A percentile compares a stretch with the other conserved stretches of the same genome.
phyloP scores from a whole-genome alignment of 305 asterid species.

The Stenogyne calaminthoides region DNA sequence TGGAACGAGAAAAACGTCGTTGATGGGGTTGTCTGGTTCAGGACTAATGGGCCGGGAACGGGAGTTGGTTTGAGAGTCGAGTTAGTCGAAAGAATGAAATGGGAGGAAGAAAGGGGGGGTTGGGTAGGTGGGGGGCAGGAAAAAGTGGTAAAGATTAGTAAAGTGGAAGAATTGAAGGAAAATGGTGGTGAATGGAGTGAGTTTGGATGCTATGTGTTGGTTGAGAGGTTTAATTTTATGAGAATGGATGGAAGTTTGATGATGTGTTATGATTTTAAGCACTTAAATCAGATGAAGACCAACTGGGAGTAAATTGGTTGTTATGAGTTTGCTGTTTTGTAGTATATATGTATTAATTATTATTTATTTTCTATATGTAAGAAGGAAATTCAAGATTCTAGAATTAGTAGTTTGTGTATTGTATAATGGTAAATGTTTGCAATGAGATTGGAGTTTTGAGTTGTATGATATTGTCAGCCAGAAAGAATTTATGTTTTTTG shows the following conservation, averaged over 20 bases:
- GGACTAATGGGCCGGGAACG: background rate
- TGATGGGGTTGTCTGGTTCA: conserved; percentile 53
- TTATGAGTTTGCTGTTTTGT: background rate
- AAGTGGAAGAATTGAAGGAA: conserved; percentile 37
- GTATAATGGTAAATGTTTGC: too few species aligned
- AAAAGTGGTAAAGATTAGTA: conserved; percentile 35
- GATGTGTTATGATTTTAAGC: conserved; percentile 50
- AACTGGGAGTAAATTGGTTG: conserved; percentile 44
- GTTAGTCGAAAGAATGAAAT: conserved; percentile 55
- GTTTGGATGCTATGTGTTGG: conserved; percentile 60
- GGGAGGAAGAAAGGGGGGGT: conserved; percentile 64
- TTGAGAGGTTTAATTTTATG: conserved; percentile 59
- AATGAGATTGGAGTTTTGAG: too few species aligned
- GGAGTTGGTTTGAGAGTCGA: conserved; percentile 61
- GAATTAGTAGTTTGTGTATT: too few species aligned
- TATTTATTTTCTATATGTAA: background rate
- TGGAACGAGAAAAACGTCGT: conserved; percentile 39
- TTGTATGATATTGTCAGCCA: too few species aligned
- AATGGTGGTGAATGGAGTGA: conserved; percentile 37
- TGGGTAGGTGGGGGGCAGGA: conserved; percentile 40
- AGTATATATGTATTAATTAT: too few species aligned
- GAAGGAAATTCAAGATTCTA: too few species aligned
- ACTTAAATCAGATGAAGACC: conserved; percentile 36
- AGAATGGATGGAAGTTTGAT: conserved; percentile 58
- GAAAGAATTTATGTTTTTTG: too few species aligned